Evolutionary conservation across 805 yeast genomes (phyloP), one percentile per base, ranked within the genome.

Genomic region (Isabelozyma heimii): DNA sequence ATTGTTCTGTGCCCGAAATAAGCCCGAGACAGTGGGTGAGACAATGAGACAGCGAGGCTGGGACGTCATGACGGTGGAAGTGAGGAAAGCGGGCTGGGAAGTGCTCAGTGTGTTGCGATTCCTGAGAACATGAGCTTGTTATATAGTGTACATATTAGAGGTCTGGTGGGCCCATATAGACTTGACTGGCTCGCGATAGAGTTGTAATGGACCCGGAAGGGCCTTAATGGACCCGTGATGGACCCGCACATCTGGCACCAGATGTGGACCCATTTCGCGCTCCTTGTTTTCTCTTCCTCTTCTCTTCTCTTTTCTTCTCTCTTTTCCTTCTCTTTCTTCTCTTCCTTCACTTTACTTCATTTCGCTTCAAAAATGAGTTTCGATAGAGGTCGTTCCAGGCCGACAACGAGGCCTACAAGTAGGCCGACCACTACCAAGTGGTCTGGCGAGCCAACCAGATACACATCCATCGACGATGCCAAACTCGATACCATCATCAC

Each of bases 71-170:
- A 56, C 68, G n/a, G 72, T 89, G 1, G 77, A 82, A 4, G 75
- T 76, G 41, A 75, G 97, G 47, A 89, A 88, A 59, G 97, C 97
- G 1, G 98, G 98, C 0, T 91, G 98, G 97, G 99, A 94, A 66
- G 92, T 87, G 9, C 72, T 94, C 37, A 81, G 89, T 47, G 85
- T 92, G 8, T 82, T 85, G 67, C 76, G 83, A 53, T 89, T 91
- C 58, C 60, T 47, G 43, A 63, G 55, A 37, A 10, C 2, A 4
- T 13, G 24, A 20, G 24, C 24, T 5, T 20, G 24, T 20, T 20
- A 20, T 20, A 20, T 20, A 20, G 24, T 20, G 24, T 20, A n/a
- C n/a, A n/a, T n/a, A n/a, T n/a, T n/a, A n/a, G n/a, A n/a, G n/a
- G n/a, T n/a, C n/a, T n/a, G n/a, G n/a, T 20, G 24, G 24, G 24